phyloP scores from a whole-genome alignment of 352 stramenopile species.

The Phytophthora boehmeriae region DNA sequence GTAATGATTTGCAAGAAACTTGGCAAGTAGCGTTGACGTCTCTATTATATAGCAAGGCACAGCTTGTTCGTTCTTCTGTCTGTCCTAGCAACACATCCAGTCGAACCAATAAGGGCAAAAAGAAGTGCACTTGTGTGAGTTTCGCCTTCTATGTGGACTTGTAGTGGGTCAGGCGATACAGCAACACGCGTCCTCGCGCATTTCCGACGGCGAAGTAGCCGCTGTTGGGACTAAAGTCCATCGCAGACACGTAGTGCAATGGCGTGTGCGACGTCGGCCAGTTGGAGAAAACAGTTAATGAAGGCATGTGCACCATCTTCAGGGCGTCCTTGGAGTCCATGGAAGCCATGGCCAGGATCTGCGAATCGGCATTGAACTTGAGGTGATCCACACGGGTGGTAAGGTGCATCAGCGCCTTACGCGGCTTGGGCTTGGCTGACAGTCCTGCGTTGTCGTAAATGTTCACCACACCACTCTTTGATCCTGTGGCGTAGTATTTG shows the following conservation, averaged over 20 bases:
- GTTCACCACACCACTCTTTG: conserved; percentile 97
- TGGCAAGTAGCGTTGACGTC: conserved; percentile 8
- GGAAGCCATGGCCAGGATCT: conserved; percentile 95
- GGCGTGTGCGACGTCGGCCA: conserved; percentile 97
- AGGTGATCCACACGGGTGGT: conserved; percentile 91
- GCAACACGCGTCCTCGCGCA: conserved; percentile 95
- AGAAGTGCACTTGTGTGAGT: conserved; percentile 21
- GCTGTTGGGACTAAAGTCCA: conserved; percentile 96
- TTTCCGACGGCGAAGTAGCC: conserved; percentile 96
- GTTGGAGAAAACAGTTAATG: conserved; percentile 96
- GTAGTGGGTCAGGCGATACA: conserved; percentile 97
- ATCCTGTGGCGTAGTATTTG: conserved; percentile 92
- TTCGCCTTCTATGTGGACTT: conserved; percentile 71
- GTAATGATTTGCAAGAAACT: too few species aligned
- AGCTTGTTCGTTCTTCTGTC: conserved; percentile 1
- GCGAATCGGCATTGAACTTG: conserved; percentile 92
- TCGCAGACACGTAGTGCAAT: conserved; percentile 95
- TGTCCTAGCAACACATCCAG: conserved; percentile 21
- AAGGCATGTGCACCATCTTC: conserved; percentile 95
- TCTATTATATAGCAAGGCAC: conserved; percentile 48
- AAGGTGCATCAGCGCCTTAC: conserved; percentile 98
- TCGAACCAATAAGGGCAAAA: conserved; percentile 16
- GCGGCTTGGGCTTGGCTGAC: conserved; percentile 59
- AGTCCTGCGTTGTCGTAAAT: conserved; percentile 91
- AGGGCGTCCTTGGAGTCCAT: conserved; percentile 93